phyloP scores from a whole-genome alignment of 1,284 basidiomycete genomes.

The Ceratobasidium sp. region DNA sequence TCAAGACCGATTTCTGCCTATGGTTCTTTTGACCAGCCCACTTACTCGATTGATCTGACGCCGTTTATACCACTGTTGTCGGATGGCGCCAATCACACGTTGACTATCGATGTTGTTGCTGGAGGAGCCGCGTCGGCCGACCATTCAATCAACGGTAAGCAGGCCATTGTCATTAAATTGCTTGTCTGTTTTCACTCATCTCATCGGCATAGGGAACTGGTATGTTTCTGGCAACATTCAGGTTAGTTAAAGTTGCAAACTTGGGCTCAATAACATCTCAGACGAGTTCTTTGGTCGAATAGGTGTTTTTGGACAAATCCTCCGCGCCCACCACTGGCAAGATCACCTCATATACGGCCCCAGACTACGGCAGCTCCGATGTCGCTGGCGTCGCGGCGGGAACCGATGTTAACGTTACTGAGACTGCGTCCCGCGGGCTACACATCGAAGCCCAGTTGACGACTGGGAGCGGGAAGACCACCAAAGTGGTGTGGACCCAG shows the following conservation, averaged over 20 bases:
- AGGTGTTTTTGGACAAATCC: slow-evolving; percentile 71
- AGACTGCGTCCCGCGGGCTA: slow-evolving; percentile 66
- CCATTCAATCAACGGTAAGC: slow-evolving; percentile 66
- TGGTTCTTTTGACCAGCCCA: slow-evolving; percentile 81
- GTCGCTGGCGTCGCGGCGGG: slow-evolving; percentile 60
- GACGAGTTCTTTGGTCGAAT: slow-evolving; percentile 2
- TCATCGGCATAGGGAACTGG: slow-evolving; percentile 66
- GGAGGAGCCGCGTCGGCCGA: slow-evolving; percentile 71
- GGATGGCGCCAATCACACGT: slow-evolving; percentile 74
- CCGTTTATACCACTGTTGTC: slow-evolving; percentile 80
- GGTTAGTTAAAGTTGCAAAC: slow-evolving; percentile 52
- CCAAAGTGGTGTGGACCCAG: slow-evolving; percentile 68
- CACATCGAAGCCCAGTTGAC: slow-evolving; percentile 68
- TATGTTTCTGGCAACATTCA: slow-evolving; percentile 79
- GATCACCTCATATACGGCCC: slow-evolving; percentile 69
- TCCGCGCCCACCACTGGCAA: slow-evolving; percentile 72
- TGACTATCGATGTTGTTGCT: slow-evolving; percentile 74
- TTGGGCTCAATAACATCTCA: neutral
- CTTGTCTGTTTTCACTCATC: neutral
- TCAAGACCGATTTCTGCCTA: slow-evolving; percentile 81
- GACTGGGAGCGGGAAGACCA: slow-evolving; percentile 69
- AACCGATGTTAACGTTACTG: slow-evolving; percentile 65
- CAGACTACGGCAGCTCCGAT: slow-evolving; percentile 66
- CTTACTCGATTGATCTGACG: slow-evolving; percentile 81
- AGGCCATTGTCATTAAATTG: neutral